Conservation (phyloP, 2,329 filamentous ascomycete genomes). For the Trichoderma koningiopsis region DNA sequence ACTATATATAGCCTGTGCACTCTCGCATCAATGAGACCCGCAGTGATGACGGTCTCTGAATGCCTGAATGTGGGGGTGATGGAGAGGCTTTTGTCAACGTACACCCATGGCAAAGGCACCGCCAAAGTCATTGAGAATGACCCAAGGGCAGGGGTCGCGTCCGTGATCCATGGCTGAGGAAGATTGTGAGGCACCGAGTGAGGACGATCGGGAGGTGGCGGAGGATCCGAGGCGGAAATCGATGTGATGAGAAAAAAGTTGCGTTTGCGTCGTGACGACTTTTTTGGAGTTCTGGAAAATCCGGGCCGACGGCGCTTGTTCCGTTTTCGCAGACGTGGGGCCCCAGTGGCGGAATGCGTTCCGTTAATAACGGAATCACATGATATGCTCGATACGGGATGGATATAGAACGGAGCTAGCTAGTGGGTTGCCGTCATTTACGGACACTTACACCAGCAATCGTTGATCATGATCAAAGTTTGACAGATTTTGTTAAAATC, state of each 20-base stretch:
- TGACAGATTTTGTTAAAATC: not conserved
- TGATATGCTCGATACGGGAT: not conserved
- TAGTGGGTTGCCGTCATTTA: not conserved
- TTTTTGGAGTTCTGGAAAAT: slow-evolving; percentile 11
- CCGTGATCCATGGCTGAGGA: slow-evolving; percentile 68
- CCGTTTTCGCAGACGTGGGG: slow-evolving; percentile 17
- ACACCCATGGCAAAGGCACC: slow-evolving; percentile 97
- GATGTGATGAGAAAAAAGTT: slow-evolving; percentile 14
- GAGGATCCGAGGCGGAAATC: not conserved
- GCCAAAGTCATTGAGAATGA: slow-evolving; percentile 95
- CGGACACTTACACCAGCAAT: not conserved
- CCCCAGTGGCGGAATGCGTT: slow-evolving; percentile 4
- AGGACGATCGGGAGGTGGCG: not conserved
- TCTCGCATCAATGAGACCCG: not conserved
- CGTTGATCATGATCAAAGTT: not conserved
- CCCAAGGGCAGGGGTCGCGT: slow-evolving; percentile 94
- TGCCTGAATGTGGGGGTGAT: not conserved
- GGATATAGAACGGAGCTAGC: not conserved
- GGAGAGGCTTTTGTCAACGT: slow-evolving; percentile 44
- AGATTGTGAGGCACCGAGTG: not conserved
- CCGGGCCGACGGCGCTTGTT: slow-evolving; percentile 13
- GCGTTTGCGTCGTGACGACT: slow-evolving; percentile 8
- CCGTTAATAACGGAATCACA: slow-evolving; percentile 20
- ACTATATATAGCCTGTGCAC: not conserved
- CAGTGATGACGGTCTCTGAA: not conserved